These are phyloP conservation scores for Endotrypanum monterogeii DNA, from an alignment of 208 protist species.

Conservation along the genomic window DNA sequence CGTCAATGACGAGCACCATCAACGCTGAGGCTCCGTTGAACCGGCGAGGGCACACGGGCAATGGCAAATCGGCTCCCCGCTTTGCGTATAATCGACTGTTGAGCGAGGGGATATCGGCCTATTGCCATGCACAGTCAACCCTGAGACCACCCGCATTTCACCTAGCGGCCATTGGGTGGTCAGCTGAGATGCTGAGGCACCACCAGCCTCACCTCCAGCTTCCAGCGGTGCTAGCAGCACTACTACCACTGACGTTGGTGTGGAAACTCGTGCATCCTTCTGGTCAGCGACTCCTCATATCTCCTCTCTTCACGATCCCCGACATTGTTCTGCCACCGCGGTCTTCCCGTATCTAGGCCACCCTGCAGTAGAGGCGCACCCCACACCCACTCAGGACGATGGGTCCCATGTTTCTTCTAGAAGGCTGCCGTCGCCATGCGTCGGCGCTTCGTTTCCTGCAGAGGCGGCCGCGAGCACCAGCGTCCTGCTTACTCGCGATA, in stretches of 20 bases:
- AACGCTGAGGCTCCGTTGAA: neutral
- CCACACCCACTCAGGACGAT: neutral
- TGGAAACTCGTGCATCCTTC: neutral
- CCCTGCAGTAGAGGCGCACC: neutral
- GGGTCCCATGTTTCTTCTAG: neutral
- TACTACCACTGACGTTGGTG: neutral
- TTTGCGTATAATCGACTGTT: too few species aligned
- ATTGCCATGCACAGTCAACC: neutral
- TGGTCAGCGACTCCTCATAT: neutral
- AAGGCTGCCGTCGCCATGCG: neutral
- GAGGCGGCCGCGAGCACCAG: neutral
- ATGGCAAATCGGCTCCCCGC: neutral
- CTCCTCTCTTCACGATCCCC: neutral
- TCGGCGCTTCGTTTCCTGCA: neutral
- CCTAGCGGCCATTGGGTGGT: neutral
- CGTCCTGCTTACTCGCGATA: too few species aligned
- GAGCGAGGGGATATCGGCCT: neutral
- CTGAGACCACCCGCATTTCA: neutral
- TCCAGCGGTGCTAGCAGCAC: neutral
- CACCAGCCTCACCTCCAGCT: neutral
- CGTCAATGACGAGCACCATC: neutral
- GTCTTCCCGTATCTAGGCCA: neutral
- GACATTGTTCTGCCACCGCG: neutral
- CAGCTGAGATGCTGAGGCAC: slow-evolving; percentile 4
- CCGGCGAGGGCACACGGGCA: neutral